Conservation (phyloP, 768 basidiomycete genomes). For the Leucocoprinus leucothites region DNA sequence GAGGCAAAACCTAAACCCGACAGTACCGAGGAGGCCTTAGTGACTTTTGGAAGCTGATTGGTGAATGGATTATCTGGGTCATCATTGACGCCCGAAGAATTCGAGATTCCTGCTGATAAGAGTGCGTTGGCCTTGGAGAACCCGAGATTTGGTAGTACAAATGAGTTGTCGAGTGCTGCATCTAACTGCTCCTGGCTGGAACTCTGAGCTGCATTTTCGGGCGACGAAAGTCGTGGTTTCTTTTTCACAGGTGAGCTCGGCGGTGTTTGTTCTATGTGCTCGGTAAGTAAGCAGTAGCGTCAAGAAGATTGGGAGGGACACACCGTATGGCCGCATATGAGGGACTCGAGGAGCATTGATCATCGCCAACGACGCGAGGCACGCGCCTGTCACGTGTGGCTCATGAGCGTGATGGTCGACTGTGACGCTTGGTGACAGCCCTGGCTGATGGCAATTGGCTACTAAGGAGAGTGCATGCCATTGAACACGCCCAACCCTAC, state of each 20-base stretch:
- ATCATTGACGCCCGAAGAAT: constrained; percentile 19
- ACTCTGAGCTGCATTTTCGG: background rate
- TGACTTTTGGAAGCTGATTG: background rate
- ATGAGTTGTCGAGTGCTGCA: background rate
- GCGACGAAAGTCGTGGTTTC: constrained; percentile 8
- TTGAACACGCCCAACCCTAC: too few species aligned
- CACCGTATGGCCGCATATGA: constrained; percentile 2
- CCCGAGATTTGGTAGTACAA: background rate
- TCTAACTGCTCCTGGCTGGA: background rate
- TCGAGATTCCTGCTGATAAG: background rate
- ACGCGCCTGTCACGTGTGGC: constrained; percentile 15
- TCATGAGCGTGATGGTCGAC: background rate
- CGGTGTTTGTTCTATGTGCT: background rate
- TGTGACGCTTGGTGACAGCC: background rate
- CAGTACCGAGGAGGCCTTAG: background rate
- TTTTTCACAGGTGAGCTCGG: constrained; percentile 10
- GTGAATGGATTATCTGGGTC: constrained; percentile 45
- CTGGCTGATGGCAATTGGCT: background rate
- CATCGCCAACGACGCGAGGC: background rate
- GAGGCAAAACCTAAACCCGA: constrained; percentile 28
- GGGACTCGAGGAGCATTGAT: background rate
- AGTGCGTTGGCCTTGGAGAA: constrained; percentile 4
- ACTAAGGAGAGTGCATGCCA: background rate
- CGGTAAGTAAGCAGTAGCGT: background rate
- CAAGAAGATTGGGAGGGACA: background rate